Base-by-base conservation (phyloP, 1,284 basidiomycete genomes). In the Trichosporon sp. region DNA sequence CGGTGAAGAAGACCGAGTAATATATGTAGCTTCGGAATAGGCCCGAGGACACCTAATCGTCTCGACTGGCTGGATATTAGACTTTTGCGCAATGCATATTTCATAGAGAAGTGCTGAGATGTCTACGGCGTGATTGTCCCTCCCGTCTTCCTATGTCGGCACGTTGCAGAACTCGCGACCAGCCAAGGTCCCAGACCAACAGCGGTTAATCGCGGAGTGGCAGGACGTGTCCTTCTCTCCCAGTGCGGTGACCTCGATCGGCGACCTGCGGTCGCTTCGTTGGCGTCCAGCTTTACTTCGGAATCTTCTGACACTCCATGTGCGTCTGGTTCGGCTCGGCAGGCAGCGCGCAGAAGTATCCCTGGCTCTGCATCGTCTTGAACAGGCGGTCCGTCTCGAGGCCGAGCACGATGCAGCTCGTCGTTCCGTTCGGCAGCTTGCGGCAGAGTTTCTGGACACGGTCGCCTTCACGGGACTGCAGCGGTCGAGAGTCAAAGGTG, bases 311-410 rank as follows among this genome's bases (percentile, higher is more conserved):
- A 79, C 89, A 91, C 75, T 89, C 86, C 82, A 91, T 89, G 71
- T 91, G 82, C 36, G 88, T 89, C 76, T 83, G 83, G 60, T 82
- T 79, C 9, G 88, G 89, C 73, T 91, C 87, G 73, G 87, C 87
- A 9, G 89, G 88, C 34, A 90, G 77, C 3, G 86, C 85, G 74
- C 88, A 91, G 81, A 86, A 91, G 80, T 90, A 90, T 19, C 86
- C 66, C 29, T 73, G 62, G 4, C 74, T 36, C 65, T 90, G 89
- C 89, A 92, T 91, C 62, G 87, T 86, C 76, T 86, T 83, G 78
- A 91, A 90, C 62, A 91, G 75, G 59, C 83, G 81, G 69, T 84
- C 88, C 25, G 87, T 86, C 62, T 86, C 83, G 86, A 90, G 86
- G 73, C 84, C 84, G 65, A 89, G 74, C 71, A 80, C 84, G 70